phyloP scores from a whole-genome alignment of 306 rosid genomes.

The Sechiopsis laciniata region DNA sequence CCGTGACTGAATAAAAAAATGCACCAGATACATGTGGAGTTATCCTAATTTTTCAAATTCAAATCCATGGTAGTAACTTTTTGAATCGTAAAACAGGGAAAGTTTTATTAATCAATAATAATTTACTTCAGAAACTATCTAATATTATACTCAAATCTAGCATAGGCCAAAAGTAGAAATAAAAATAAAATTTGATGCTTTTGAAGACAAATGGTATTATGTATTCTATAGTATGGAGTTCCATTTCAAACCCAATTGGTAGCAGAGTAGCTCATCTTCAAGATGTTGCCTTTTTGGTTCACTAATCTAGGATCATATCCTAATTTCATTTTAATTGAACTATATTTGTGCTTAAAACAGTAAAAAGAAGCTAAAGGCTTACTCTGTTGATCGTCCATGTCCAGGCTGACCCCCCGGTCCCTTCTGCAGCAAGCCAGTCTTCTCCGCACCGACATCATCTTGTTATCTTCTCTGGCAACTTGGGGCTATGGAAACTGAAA shows the following conservation, averaged over 20 bases:
- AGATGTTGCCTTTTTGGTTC: too few relatives aligned
- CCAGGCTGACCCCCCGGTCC: constrained; percentile 58
- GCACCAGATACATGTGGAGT: background rate
- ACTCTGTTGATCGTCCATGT: constrained; percentile 73
- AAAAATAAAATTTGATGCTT: background rate
- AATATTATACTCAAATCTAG: background rate
- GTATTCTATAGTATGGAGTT: too few relatives aligned
- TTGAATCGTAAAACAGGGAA: background rate
- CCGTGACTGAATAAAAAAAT: background rate
- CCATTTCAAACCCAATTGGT: too few relatives aligned
- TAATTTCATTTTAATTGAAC: too few relatives aligned
- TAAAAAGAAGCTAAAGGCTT: constrained; percentile 24
- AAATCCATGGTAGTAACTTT: background rate
- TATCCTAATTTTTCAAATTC: constrained; percentile 20
- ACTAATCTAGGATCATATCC: too few relatives aligned
- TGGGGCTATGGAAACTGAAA: background rate
- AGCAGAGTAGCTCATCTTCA: too few relatives aligned
- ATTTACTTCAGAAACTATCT: background rate
- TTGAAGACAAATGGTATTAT: background rate
- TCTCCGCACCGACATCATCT: constrained; percentile 49
- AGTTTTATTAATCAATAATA: background rate
- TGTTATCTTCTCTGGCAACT: constrained; percentile 1
- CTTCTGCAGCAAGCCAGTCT: constrained; percentile 69
- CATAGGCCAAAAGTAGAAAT: background rate
- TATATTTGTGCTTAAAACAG: too few relatives aligned